Percentiles rank a stretch among this genome's conserved stretches.
These are phyloP conservation scores for Corymbia maculata DNA, from an alignment of 345 rosid species.

Conservation along the genomic window DNA sequence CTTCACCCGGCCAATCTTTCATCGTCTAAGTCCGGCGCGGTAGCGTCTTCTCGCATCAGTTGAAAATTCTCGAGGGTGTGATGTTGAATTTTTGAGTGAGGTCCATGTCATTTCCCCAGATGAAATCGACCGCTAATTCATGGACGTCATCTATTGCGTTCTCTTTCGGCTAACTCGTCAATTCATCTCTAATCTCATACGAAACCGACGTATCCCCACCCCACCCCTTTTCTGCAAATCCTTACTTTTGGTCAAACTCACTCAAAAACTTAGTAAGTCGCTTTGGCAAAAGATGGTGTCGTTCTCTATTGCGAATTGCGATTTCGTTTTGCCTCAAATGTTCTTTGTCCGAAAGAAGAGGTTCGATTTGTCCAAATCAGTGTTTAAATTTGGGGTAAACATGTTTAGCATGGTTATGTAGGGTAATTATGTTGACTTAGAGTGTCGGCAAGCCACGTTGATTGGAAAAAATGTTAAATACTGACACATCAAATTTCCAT, in stretches of 20 bases:
- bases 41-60: background rate
- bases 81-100: background rate
- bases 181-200: background rate
- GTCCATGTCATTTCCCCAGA: background rate
- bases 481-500: accelerated
- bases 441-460: background rate
- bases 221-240: background rate
- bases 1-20: background rate
- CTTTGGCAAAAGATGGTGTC: background rate
- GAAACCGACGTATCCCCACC: background rate
- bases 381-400: background rate
- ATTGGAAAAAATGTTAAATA: too few relatives aligned
- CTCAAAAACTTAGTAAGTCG: too few relatives aligned
- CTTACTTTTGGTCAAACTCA: background rate
- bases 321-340: too few relatives aligned
- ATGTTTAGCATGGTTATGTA: background rate
- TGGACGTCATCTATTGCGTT: background rate
- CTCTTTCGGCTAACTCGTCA: background rate
- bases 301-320: too few relatives aligned
- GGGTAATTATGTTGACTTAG: background rate
- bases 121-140: background rate
- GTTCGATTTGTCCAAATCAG: background rate
- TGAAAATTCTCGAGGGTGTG: background rate
- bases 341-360: background rate
- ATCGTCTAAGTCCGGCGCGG: background rate